phyloP scores from a whole-genome alignment of 441 rosid genomes.

The Breynia disticha region DNA sequence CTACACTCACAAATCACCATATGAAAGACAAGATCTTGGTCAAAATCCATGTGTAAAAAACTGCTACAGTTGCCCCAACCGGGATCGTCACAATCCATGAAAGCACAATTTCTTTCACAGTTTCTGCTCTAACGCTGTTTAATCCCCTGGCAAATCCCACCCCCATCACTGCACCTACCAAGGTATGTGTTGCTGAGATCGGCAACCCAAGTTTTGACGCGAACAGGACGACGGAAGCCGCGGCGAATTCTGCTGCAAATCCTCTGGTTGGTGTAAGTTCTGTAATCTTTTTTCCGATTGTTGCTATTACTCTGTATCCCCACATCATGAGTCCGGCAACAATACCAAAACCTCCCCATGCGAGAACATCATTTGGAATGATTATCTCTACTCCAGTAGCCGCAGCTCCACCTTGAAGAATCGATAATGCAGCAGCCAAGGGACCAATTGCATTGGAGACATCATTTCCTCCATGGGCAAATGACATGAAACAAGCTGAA shows the following conservation, averaged over 20 bases:
- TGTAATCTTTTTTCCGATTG: slow-evolving; percentile 95
- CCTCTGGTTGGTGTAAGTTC: slow-evolving; percentile 96
- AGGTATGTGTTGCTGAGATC: slow-evolving; percentile 88
- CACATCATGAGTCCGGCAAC: slow-evolving; percentile 87
- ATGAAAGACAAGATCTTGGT: slow-evolving; percentile 62
- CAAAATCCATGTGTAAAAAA: slow-evolving; percentile 79
- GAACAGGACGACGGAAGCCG: slow-evolving; percentile 83
- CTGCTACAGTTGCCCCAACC: slow-evolving; percentile 69
- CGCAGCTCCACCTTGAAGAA: slow-evolving; percentile 62
- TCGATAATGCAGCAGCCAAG: slow-evolving; percentile 81
- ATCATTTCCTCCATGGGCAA: slow-evolving; percentile 98
- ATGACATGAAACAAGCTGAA: slow-evolving; percentile 99
- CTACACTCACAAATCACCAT: slow-evolving; percentile 42
- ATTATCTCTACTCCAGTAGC: slow-evolving; percentile 49
- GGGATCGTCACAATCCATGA: slow-evolving; percentile 97
- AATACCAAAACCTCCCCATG: slow-evolving; percentile 99
- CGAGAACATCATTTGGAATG: slow-evolving; percentile 80
- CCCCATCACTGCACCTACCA: slow-evolving; percentile 99
- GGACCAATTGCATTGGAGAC: slow-evolving; percentile 99
- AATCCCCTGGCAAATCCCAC: slow-evolving; percentile 97
- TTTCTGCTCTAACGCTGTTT: slow-evolving; percentile 81
- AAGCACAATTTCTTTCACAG: slow-evolving; percentile 77
- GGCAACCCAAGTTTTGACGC: slow-evolving; percentile 93
- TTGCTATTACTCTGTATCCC: slow-evolving; percentile 98
- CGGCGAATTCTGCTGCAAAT: slow-evolving; percentile 95